phyloP scores from a whole-genome alignment of 192 early-diverging fungal species.

The Gigaspora rosea region DNA sequence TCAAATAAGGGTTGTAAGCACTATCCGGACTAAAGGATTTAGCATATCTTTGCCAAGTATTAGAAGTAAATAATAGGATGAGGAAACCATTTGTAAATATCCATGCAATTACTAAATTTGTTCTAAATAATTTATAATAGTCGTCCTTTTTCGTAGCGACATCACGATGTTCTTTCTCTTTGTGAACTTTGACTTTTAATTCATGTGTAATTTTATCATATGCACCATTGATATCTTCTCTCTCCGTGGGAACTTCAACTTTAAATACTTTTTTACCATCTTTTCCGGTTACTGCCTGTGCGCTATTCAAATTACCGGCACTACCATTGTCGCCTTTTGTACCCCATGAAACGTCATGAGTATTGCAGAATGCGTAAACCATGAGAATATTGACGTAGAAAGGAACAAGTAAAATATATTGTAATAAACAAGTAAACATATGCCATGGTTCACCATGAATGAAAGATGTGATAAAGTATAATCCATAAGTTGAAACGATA shows the following conservation, averaged over 20 bases:
- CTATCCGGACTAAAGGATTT: neutral
- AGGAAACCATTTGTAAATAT: constrained; percentile 82
- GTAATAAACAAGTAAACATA: constrained; percentile 85
- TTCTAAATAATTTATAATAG: constrained; percentile 87
- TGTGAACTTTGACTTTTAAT: constrained; percentile 47
- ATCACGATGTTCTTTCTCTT: constrained; percentile 68
- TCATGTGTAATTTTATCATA: constrained; percentile 79
- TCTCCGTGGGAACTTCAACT: constrained; percentile 74
- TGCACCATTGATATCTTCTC: constrained; percentile 76
- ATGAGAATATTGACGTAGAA: constrained; percentile 90
- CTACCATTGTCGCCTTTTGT: constrained; percentile 84
- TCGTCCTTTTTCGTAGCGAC: constrained; percentile 86
- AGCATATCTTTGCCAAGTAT: constrained; percentile 32
- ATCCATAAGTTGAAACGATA: constrained; percentile 75
- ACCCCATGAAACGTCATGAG: constrained; percentile 94
- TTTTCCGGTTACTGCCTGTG: constrained; percentile 67
- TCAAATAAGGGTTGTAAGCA: constrained; percentile 26
- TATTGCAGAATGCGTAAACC: constrained; percentile 94
- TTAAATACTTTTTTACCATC: constrained; percentile 69
- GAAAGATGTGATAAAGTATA: constrained; percentile 81
- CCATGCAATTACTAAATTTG: constrained; percentile 79
- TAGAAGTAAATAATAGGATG: constrained; percentile 68
- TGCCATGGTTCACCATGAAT: constrained; percentile 89
- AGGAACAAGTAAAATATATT: constrained; percentile 87
- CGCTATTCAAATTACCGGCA: constrained; percentile 65